Evolutionary conservation across 495 filamentous ascomycete genomes (phyloP), one percentile per base, ranked within the genome.

Genomic region (Amphirosellinia nigrospora): DNA sequence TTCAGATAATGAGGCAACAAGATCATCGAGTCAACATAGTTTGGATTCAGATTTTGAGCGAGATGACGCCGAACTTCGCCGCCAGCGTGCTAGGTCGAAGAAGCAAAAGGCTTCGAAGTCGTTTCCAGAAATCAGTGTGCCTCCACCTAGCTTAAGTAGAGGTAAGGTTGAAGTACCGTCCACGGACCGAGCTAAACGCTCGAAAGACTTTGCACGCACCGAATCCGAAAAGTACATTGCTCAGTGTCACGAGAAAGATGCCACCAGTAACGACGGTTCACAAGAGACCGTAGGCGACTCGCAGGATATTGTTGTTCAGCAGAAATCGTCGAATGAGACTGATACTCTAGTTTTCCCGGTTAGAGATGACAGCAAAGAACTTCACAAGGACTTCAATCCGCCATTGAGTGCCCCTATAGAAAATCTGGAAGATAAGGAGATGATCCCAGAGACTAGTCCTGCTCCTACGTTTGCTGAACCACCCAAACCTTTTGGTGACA

Each of bases 391-490:
- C n/a, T 26, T 61, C 52, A 59, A 75, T 26, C 73, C 74, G n/a
- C 48, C 62, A 19, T 50, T 73, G 19, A 65, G 41, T 41, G 62
- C 55, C 16, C 60, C 60, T 5, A 3, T 46, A 30, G 60, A 68
- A 19, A 71, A 66, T 28, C 7, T 65, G 5, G 75, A 76, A 34
- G 70, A 72, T 30, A 75, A 52, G 19, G 82, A 80, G 8, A 79
- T 73, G 1, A 80, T 81, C 11, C 82, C 81, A 3, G 81, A 81
- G 63, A 82, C 82, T 5, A 83, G 81, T 50, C 82, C 80, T 55
- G 59, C 63, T 28, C 38, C 53, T 46, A 74, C 74, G 41, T 64
- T 70, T 15, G 32, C 70, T 46, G 71, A 70, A n/a, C 71, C 32
- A 55, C 74, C 48, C 38, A 74, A 64, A 34, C 64, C 66, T 2